Percentiles rank a stretch among this genome's conserved stretches.
These are phyloP conservation scores for Xylaria curta DNA, from an alignment of 495 filamentous ascomycete species.

Conservation along the genomic window DNA sequence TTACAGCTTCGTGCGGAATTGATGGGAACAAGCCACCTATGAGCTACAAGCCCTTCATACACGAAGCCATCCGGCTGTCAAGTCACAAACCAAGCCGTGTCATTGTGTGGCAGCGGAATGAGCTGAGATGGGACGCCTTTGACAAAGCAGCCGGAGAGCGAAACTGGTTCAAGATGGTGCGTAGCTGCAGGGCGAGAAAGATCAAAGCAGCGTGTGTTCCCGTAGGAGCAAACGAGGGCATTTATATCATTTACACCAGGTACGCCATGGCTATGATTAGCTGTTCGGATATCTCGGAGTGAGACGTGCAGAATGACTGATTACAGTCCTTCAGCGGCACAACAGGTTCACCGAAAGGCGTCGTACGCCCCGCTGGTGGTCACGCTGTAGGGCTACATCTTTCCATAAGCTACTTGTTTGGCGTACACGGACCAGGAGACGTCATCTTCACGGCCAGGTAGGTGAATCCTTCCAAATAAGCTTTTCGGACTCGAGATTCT, in stretches of 20 bases:
- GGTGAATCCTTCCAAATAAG: conserved; percentile 19
- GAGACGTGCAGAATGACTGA: conserved; percentile 30
- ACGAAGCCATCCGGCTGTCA: conserved; percentile 67
- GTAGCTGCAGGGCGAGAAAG: conserved; percentile 67
- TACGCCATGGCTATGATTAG: neutral
- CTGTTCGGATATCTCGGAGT: conserved; percentile 11
- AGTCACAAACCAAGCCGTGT: conserved; percentile 68
- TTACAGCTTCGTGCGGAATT: conserved; percentile 92
- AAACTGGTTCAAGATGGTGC: conserved; percentile 78
- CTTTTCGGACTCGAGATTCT: conserved; percentile 15
- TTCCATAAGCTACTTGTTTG: conserved; percentile 79
- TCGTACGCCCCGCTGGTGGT: conserved; percentile 81
- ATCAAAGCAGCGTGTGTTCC: conserved; percentile 74
- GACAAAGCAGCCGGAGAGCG: conserved; percentile 69
- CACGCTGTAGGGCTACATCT: conserved; percentile 87
- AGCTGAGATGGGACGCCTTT: conserved; percentile 74
- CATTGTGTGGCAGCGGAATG: conserved; percentile 79
- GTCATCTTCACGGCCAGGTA: conserved; percentile 77
- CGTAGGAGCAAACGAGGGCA: conserved; percentile 73
- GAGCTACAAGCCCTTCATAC: conserved; percentile 72
- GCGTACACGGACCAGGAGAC: conserved; percentile 78
- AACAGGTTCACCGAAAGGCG: conserved; percentile 88
- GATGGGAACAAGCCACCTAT: conserved; percentile 82
- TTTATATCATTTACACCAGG: conserved; percentile 90
- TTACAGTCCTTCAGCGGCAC: conserved; percentile 61